Conservation (phyloP, 2,329 filamentous ascomycete genomes). For the Talaromyces rugulosus region DNA sequence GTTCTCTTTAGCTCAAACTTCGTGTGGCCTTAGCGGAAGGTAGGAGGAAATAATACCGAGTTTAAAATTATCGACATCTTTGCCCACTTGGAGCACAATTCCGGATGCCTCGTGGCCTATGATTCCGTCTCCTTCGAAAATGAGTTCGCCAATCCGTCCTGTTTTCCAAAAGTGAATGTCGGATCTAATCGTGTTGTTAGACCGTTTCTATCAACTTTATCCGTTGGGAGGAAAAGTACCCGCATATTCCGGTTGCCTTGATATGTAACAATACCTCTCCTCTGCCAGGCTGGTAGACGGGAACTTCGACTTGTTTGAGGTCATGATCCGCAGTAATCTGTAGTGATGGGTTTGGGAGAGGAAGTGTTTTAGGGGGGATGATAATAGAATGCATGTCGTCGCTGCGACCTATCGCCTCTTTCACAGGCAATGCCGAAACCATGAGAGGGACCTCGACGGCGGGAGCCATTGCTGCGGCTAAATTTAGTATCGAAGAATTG, state of each 20-base stretch:
- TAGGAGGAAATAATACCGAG: constrained; percentile 28
- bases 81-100: constrained; percentile 54
- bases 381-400: neutral
- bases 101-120: constrained; percentile 64
- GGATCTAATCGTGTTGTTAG: constrained; percentile 41
- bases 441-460: neutral
- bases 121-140: constrained; percentile 61
- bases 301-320: constrained; percentile 54
- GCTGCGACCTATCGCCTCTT: neutral
- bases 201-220: neutral
- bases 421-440: neutral
- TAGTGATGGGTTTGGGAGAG: constrained; percentile 51
- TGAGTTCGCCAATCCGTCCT: constrained; percentile 59
- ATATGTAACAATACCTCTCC: constrained; percentile 59
- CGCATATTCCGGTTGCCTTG: constrained; percentile 62
- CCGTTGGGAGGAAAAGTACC: constrained; percentile 32
- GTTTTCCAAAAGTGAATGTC: constrained; percentile 67
- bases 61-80: constrained; percentile 51
- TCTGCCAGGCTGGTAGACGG: constrained; percentile 50
- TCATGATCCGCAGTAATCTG: constrained; percentile 59
- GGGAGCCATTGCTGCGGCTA: neutral
- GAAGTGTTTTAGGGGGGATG: neutral
- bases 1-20: neutral
- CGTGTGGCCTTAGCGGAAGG: neutral
- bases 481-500: neutral